Conservation (phyloP, 805 yeast species). For the Pichia thaimueangensis region DNA sequence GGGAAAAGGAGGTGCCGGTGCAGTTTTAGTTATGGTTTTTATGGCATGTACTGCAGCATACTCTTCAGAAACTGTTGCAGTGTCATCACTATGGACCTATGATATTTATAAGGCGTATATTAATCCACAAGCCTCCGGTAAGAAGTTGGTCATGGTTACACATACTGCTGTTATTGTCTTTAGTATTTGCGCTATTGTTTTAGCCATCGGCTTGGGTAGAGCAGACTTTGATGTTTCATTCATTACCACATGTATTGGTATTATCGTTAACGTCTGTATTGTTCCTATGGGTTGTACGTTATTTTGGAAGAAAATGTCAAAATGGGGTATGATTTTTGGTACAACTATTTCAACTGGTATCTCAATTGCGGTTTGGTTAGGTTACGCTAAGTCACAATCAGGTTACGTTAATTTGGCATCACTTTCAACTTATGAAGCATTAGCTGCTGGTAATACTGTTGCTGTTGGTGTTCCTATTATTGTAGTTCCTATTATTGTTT, state of each 20-base stretch:
- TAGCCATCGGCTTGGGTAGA: slow-evolving; percentile 45
- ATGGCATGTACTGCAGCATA: slow-evolving; percentile 51
- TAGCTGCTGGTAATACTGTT: slow-evolving; percentile 52
- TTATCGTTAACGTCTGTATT: slow-evolving; percentile 50
- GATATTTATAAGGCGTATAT: slow-evolving; percentile 46
- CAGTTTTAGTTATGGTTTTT: slow-evolving; percentile 41
- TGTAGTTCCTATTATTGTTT: slow-evolving; percentile 40
- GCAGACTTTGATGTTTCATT: slow-evolving; percentile 49
- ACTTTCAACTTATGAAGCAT: slow-evolving; percentile 45
- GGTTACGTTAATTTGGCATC: slow-evolving; percentile 21
- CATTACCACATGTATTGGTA: slow-evolving; percentile 46
- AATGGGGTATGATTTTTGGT: slow-evolving; percentile 38
- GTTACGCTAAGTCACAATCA: slow-evolving; percentile 30
- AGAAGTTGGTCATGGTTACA: slow-evolving; percentile 38
- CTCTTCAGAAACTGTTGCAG: slow-evolving; percentile 51
- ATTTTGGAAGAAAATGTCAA: slow-evolving; percentile 40
- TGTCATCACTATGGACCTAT: slow-evolving; percentile 42
- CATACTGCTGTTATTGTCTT: slow-evolving; percentile 38
- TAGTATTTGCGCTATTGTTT: slow-evolving; percentile 41
- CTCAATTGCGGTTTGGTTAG: slow-evolving; percentile 38
- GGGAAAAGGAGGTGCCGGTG: slow-evolving; percentile 47
- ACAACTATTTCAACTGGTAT: slow-evolving; percentile 40
- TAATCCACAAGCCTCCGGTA: slow-evolving; percentile 45
- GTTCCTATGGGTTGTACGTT: slow-evolving; percentile 43
- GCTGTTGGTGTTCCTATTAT: slow-evolving; percentile 46